Evolutionary conservation across 2,329 filamentous ascomycete genomes (phyloP), one percentile per base, ranked within the genome.

Genomic region (Fusarium cicatricum): DNA sequence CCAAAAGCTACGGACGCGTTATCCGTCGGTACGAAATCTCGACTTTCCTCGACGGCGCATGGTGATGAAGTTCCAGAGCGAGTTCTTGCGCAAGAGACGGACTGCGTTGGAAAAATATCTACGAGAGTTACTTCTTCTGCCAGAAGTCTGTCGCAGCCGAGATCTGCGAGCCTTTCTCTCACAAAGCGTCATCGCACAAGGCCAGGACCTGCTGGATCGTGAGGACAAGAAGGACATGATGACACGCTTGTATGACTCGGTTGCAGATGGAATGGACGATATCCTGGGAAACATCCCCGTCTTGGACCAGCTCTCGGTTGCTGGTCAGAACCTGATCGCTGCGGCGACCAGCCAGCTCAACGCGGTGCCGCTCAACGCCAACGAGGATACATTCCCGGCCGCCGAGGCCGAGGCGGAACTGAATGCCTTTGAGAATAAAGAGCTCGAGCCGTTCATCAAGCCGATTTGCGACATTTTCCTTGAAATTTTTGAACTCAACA

Each of bases 381-480:
- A 75, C 54, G 83, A 85, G 57, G 84, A 84, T 41, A 77, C 76
- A 0, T 76, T 77, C 29, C 75, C 76, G 8, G 80, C 85, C 2
- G 85, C 87, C 2, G 95, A 98, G 77, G 95, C 93, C 0, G 93
- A 98, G 75, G 94, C 94, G 0, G 95, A 98, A 74, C 80, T 99
- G 42, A 91, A 93, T 53, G 94, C 94, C 0, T 98, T 96, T 69
- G 94, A 98, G 75, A 89, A 91, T 71, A 89, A 88, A 68, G 92
- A 97, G 67, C 81, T 92, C 2, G 92, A 96, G 71, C 95, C 95
- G 1, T 98, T 99, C 70, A 95, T 99, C 68, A 99, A 97, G 72
- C 96, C 95, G 4, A 97, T 99, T 58, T 97, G 93, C 75, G 95
- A 99, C 74, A 88, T 99, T 56, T 99, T 99, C 76, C 84, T 99